Evolutionary conservation across 129 eudicot genomes (phyloP).

Genomic region (Logfia minima): DNA sequence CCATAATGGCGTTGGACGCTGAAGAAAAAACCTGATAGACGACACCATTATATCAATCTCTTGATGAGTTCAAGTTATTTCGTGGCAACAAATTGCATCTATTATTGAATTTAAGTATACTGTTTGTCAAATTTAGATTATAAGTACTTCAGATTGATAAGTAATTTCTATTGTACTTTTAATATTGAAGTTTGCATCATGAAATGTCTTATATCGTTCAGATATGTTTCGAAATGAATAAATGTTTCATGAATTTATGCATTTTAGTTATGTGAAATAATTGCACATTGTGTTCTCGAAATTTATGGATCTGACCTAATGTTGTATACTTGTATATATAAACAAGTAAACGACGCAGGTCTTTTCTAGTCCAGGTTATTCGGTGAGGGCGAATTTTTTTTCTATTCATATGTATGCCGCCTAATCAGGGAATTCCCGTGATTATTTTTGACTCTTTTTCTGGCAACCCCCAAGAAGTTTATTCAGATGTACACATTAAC

Average conservation of each 20-base stretch:
- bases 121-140: constrained; percentile 11
- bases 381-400: too few species aligned
- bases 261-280: neutral
- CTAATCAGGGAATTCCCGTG: too few species aligned
- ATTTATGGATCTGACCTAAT: neutral
- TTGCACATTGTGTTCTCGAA: neutral
- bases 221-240: constrained; percentile 8
- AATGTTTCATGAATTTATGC: neutral
- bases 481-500: too few species aligned
- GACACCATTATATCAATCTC: neutral
- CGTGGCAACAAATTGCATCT: neutral
- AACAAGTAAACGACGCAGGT: too few species aligned
- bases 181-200: constrained; percentile 5
- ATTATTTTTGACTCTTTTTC: too few species aligned
- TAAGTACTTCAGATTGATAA: constrained; percentile 17
- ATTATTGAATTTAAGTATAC: constrained; percentile 20
- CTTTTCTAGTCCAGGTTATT: too few species aligned
- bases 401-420: too few species aligned
- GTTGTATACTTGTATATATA: too few species aligned
- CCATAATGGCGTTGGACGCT: constrained; percentile 38
- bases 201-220: constrained; percentile 3
- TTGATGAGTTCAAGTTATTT: constrained; percentile 11
- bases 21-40: constrained; percentile 4
- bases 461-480: too few species aligned
- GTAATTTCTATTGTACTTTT: constrained; percentile 13